Conservation (phyloP, 2,329 filamentous ascomycete genomes). For the Drechmeria coniospora region DNA sequence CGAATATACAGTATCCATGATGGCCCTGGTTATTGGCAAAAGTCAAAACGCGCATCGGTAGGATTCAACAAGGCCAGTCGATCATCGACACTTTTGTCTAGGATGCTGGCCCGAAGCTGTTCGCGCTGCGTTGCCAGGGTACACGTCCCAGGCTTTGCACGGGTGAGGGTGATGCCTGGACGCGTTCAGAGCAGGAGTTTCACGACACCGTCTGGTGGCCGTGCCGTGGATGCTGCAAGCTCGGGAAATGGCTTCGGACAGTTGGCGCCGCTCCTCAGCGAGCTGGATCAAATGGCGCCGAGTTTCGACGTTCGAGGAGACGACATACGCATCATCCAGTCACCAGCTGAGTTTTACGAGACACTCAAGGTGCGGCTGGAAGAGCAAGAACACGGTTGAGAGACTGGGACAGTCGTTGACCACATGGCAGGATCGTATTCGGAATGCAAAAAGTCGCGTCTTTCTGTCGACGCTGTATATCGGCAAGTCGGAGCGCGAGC, state of each 20-base stretch:
- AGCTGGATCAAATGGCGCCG: slow-evolving; percentile 82
- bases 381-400: background rate
- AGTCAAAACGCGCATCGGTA: background rate
- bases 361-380: slow-evolving; percentile 59
- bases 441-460: slow-evolving; percentile 59
- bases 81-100: no score
- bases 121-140: slow-evolving; percentile 14
- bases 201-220: slow-evolving; percentile 18
- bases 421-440: slow-evolving; percentile 71
- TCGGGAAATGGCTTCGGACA: slow-evolving; percentile 17
- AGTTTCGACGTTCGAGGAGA: slow-evolving; percentile 74
- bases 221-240: slow-evolving; percentile 11
- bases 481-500: slow-evolving; percentile 78
- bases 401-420: no score
- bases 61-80: background rate
- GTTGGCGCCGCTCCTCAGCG: slow-evolving; percentile 41
- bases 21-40: no score
- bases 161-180: slow-evolving; percentile 7
- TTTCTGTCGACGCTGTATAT: slow-evolving; percentile 97
- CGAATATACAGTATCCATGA: background rate
- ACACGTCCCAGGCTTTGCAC: slow-evolving; percentile 3
- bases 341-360: slow-evolving; percentile 80
- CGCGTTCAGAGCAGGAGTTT: slow-evolving; percentile 25
- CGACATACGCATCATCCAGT: slow-evolving; percentile 63
- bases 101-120: slow-evolving; percentile 22